Conservation (phyloP, 208 protist genomes). For the Leptomonas seymouri region DNA sequence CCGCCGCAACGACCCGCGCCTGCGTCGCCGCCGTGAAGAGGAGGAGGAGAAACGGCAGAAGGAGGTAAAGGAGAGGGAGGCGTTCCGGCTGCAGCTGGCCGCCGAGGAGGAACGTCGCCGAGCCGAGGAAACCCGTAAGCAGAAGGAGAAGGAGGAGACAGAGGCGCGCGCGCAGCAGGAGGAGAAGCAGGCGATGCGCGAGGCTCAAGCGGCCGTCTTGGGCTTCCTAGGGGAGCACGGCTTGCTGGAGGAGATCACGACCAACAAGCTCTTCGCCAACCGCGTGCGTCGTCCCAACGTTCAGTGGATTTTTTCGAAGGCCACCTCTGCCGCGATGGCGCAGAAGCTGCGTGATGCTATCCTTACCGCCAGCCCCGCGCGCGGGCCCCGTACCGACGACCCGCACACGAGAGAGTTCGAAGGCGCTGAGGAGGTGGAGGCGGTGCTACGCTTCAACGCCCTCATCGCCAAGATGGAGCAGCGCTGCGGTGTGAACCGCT, state of each 20-base stretch:
- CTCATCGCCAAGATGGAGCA: constrained; percentile 62
- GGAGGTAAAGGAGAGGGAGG: constrained; percentile 69
- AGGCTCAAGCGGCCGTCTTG: constrained; percentile 47
- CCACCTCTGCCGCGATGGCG: constrained; percentile 44
- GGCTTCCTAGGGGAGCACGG: constrained; percentile 49
- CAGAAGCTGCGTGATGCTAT: constrained; percentile 42
- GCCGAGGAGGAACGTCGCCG: constrained; percentile 72
- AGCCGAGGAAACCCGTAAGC: constrained; percentile 45
- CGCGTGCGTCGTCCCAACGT: constrained; percentile 71
- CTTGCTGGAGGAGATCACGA: constrained; percentile 61
- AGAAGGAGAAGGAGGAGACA: constrained; percentile 49
- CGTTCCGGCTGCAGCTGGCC: constrained; percentile 61
- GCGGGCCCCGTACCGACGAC: constrained; percentile 11
- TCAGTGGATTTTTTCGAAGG: constrained; percentile 76
- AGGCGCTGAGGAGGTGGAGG: constrained; percentile 44
- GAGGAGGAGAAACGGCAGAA: constrained; percentile 75
- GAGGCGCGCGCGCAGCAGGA: constrained; percentile 39
- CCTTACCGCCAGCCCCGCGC: constrained; percentile 27
- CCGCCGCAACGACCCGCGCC: constrained; percentile 92
- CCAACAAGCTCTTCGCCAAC: constrained; percentile 78
- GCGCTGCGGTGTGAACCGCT: constrained; percentile 73
- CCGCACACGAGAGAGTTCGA: constrained; percentile 29
- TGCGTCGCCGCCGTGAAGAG: constrained; percentile 80
- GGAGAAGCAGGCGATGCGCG: constrained; percentile 52
- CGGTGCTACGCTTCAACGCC: constrained; percentile 76